Evolutionary conservation across 83 land plant species (phyloP).

Genomic region (Picea mariana): DNA sequence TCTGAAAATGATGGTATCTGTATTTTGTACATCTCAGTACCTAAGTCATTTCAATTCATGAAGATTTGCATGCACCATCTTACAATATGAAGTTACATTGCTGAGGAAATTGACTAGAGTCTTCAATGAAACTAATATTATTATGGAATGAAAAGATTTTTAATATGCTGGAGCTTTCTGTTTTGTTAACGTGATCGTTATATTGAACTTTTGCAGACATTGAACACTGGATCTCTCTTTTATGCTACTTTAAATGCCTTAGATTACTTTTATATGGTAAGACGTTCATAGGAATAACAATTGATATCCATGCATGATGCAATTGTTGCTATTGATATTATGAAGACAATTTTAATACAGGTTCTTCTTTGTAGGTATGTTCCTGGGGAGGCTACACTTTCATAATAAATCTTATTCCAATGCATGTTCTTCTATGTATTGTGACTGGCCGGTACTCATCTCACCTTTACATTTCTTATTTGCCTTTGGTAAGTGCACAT

Average conservation of each 20-base stretch:
- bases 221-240: slow-evolving; percentile 97
- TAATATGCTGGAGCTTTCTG: not conserved
- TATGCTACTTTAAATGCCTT: slow-evolving; percentile 94
- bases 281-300: not conserved
- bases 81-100: not conserved
- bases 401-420: too few species aligned
- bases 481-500: slow-evolving; percentile 69
- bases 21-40: too few species aligned
- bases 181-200: not conserved
- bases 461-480: slow-evolving; percentile 93
- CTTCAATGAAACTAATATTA: not conserved
- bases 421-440: slow-evolving; percentile 54
- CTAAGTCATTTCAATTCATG: too few species aligned
- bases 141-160: not conserved
- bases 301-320: not conserved
- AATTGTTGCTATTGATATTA: not conserved
- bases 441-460: slow-evolving; percentile 96
- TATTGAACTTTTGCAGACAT: slow-evolving; percentile 63
- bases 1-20: too few species aligned
- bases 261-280: slow-evolving; percentile 98
- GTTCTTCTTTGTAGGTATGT: too few species aligned
- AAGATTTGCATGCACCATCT: slow-evolving; percentile 3
- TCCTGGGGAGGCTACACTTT: too few species aligned
- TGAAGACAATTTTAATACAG: too few species aligned
- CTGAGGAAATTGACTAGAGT: not conserved